Conservation (phyloP, 2,329 filamentous ascomycete genomes). For the Pestalotiopsis sp. region DNA sequence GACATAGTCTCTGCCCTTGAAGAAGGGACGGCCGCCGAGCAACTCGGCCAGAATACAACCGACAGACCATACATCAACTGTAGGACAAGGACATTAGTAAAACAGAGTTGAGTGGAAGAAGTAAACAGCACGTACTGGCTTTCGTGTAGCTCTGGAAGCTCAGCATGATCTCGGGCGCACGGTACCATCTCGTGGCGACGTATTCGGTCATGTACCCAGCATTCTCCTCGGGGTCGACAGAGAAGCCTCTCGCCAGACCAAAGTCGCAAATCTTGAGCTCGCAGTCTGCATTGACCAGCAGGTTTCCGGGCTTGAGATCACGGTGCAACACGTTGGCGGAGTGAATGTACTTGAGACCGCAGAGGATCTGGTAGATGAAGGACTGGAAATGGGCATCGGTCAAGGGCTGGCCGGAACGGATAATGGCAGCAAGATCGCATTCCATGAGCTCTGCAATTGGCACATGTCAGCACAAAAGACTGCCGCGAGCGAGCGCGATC, state of each 20-base stretch:
- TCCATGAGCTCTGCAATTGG: slow-evolving; percentile 86
- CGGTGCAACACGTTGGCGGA: slow-evolving; percentile 97
- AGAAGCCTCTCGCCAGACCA: slow-evolving; percentile 93
- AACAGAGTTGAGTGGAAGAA: no score
- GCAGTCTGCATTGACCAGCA: slow-evolving; percentile 98
- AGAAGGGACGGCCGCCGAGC: slow-evolving; percentile 94
- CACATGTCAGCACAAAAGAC: slow-evolving; percentile 13
- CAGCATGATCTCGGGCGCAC: slow-evolving; percentile 97
- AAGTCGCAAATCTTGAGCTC: slow-evolving; percentile 99
- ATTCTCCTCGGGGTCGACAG: slow-evolving; percentile 95
- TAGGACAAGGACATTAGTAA: not conserved
- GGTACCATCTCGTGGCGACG: slow-evolving; percentile 94
- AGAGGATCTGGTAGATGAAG: slow-evolving; percentile 99
- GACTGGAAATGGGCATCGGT: slow-evolving; percentile 99
- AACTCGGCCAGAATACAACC: slow-evolving; percentile 97
- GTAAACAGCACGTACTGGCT: slow-evolving; percentile 79
- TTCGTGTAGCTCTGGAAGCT: slow-evolving; percentile 99
- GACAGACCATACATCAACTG: slow-evolving; percentile 99
- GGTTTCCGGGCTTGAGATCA: slow-evolving; percentile 94
- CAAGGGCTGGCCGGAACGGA: slow-evolving; percentile 92
- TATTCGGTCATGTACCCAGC: slow-evolving; percentile 99
- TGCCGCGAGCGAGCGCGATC: slow-evolving; percentile 14
- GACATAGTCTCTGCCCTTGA: slow-evolving; percentile 98
- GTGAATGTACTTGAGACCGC: slow-evolving; percentile 98
- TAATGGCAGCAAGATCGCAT: slow-evolving; percentile 96